Evolutionary conservation across 495 filamentous ascomycete genomes (phyloP), one percentile per base, ranked within the genome.

Genomic region (Talaromyces stipitatus): DNA sequence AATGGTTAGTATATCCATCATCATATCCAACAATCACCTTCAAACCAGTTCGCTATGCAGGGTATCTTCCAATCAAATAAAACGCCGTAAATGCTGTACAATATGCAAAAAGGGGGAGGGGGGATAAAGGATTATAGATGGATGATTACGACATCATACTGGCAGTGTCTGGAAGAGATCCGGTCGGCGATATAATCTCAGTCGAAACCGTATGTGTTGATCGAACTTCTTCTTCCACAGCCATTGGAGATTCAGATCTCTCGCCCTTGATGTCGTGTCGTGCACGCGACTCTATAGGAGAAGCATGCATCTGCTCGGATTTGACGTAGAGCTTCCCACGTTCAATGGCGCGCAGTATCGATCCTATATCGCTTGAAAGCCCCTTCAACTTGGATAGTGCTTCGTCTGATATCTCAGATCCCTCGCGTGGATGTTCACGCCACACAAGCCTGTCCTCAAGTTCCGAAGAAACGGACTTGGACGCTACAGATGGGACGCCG

Each of bases 361-460:
- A 62, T 14, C 64, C 62, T 45, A 75, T 64, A 46, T 75, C 72
- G n/a, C 69, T 63, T 1, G 71, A 71, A 24, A 75, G 64, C 0
- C 71, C 69, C n/a, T 65, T 69, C 26, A 75, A 63, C 43, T 72
- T 75, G 58, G 63, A 66, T 62, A 69, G 71, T 0, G 68, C 62
- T 43, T 71, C 68, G 11, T 75, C 72, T 20, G 72, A 75, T 7
- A 66, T 61, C 51, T 75, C 72, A 12, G 69, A 69, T 10, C 43
- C 30, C 22, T 23, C 51, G 18, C 27, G 43, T 2, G 9, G 38
- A 24, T 67, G 66, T 12, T 68, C 65, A 53, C 73, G 71, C 72
- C 72, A 75, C 22, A 69, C 71, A 8, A 75, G 61, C 55, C 67
- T 68, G 55, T 71, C 71, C 28, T 66, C 69, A 32, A 70, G 66